Base-by-base conservation (phyloP, 345 rosid genomes). In the Brassica incana region DNA sequence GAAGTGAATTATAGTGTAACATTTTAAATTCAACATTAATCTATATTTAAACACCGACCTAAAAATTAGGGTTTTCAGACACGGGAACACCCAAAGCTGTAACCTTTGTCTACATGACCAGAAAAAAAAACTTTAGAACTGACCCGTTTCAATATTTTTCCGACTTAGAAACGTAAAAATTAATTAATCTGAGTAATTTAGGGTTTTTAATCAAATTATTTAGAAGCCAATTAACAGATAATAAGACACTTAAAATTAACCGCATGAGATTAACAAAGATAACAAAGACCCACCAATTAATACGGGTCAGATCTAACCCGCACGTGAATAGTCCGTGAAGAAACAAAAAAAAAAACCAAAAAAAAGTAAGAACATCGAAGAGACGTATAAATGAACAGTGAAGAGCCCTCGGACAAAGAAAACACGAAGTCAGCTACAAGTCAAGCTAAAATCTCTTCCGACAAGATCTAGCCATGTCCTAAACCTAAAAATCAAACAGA, bases 331-430 rank as follows among this genome's bases (percentile, higher is more conserved):
- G 83, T 86, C 88, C 85, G 84, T 77, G 68, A 74, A 54, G 60
- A 54, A 15, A 54, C 20, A 20, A 20, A 20, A 11, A 52, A 52
- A 52, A 52, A 9, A 59, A 10, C 29, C 6, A 71, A 68, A 43
- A 23, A 33, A 72, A 56, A n/a, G 8, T n/a, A 75, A 84, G 30
- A 80, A 58, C 80, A 73, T 68, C 33, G 69, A 89, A 71, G 77
- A 52, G 66, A 88, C 87, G 88, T 87, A 77, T 81, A 18, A 3
- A 78, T 80, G 83, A 74, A 23, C 88, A 86, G 91, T 87, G 82
- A 84, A 48, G 40, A 27, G 30, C 86, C 88, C 80, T 82, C 84
- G 78, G 38, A 84, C 7, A 54, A 15, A 6, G 9, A 60, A 68
- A 67, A 69, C 43, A 76, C 80, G 60, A 77, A 81, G 80, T 80